Conservation (phyloP, 2,329 filamentous ascomycete genomes). For the Colletotrichum tropicale region DNA sequence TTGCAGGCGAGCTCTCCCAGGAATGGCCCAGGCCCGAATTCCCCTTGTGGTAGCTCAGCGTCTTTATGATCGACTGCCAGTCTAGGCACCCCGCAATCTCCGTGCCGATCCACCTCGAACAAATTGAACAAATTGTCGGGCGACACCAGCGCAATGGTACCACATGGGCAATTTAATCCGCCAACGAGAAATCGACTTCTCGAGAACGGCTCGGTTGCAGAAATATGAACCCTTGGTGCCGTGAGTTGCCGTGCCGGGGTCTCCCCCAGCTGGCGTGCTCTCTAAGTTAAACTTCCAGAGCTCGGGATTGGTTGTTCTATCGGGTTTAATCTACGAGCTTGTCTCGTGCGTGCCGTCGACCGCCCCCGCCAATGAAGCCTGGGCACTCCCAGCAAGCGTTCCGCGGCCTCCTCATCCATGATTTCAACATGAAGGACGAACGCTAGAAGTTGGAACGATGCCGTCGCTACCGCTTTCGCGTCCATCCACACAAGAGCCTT, state of each 20-base stretch:
- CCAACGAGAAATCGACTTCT: background rate
- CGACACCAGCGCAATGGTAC: background rate
- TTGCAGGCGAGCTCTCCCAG: background rate
- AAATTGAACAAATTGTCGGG: background rate
- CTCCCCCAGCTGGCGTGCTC: background rate
- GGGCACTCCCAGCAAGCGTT: background rate
- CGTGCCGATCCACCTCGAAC: background rate
- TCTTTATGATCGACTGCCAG: background rate
- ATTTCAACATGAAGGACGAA: background rate
- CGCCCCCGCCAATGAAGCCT: constrained; percentile 1
- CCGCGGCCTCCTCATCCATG: background rate
- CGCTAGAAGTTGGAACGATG: background rate
- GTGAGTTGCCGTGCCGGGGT: background rate
- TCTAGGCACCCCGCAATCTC: background rate
- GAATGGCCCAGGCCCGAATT: background rate
- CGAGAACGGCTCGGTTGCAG: background rate
- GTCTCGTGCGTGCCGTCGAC: background rate
- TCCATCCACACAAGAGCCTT: background rate
- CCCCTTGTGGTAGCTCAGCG: background rate
- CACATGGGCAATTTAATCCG: constrained; percentile 4
- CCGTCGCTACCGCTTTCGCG: background rate
- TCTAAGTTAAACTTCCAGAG: background rate
- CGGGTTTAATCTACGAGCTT: background rate
- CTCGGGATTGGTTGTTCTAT: constrained; percentile 2
- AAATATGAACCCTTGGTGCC: background rate